Base-by-base conservation (phyloP, 225 moss, liverwort and hornwort species). In the Marchantia polymorpha region DNA sequence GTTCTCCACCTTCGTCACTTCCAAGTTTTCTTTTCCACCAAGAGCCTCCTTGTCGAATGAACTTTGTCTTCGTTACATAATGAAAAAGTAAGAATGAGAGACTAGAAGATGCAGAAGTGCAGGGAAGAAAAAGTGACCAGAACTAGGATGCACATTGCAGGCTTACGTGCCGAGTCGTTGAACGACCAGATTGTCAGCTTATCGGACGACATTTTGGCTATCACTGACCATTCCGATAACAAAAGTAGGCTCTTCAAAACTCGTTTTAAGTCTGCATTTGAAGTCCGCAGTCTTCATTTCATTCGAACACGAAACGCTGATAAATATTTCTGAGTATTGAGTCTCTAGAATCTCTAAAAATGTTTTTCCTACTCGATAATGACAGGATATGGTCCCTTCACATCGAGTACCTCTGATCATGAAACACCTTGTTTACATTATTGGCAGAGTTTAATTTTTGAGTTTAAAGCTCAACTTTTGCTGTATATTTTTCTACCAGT, bases 161-260 rank as follows among this genome's bases (percentile, higher is more conserved):
- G 94, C 20, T 74, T 94, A 74, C 77, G 75, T 64, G 51, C 58
- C 2, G 93, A 94, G 82, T 85, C 90, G 48, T 75, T 92, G 10
- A 97, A 94, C 83, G 89, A 97, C 79, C 90, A 91, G 74, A 93
- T 90, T 79, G 74, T 97, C 27, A 92, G 91, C 84, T 82, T 97
- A 80, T 92, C 92, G 0, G 52, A 92, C 78, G 93, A 92, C 65
- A 79, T 83, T 50, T 29, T 97, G 20, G 94, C 94, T 20, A 63
- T 88, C 10, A 85, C 83, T 2, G 88, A 94, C 53, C 90, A 93
- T 71, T 87, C 85, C 65, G 93, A 93, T 71, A 83, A 85, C 72
- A 94, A 89, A 67, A 81, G 96, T 97, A 89, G 7, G 80, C 39
- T 39, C 77, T 69, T 72, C 26, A 20, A 23, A 23, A 15, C 47